Conservation (phyloP, 169 alveolate species). For the Fabrea salina region DNA sequence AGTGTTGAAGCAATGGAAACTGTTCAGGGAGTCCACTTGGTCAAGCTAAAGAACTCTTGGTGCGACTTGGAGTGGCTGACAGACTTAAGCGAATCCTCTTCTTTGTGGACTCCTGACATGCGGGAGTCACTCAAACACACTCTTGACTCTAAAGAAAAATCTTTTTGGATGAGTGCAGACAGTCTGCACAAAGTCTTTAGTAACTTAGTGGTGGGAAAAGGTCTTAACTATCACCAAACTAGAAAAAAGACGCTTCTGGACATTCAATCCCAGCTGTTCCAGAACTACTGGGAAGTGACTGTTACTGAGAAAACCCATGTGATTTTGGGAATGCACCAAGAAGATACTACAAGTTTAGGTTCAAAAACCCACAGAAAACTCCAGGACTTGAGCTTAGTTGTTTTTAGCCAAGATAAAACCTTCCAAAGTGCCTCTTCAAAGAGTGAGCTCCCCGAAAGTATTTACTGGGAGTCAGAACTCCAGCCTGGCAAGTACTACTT, state of each 20-base stretch:
- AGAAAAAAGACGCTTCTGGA: constrained; percentile 58
- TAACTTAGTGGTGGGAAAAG: constrained; percentile 71
- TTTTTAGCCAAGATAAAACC: no score
- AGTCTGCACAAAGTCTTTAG: constrained; percentile 65
- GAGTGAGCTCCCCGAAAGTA: no score
- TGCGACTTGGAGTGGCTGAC: constrained; percentile 68
- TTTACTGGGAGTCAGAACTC: background rate
- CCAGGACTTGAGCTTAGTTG: constrained; percentile 65
- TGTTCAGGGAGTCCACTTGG: constrained; percentile 38
- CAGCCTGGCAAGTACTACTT: background rate
- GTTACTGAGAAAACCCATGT: constrained; percentile 54
- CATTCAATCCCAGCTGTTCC: constrained; percentile 49
- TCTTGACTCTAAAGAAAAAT: constrained; percentile 25
- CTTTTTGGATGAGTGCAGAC: constrained; percentile 70
- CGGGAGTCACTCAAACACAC: constrained; percentile 1
- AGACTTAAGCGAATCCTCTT: constrained; percentile 38
- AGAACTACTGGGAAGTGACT: constrained; percentile 58
- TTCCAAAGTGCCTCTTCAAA: no score
- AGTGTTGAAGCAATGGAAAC: constrained; percentile 43
- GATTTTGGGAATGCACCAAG: constrained; percentile 70
- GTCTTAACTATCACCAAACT: constrained; percentile 81
- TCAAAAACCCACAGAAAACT: constrained; percentile 66
- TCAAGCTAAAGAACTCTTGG: constrained; percentile 67
- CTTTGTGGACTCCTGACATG: constrained; percentile 35
- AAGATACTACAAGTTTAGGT: constrained; percentile 76